These are phyloP conservation scores for Agaricus subrufescens DNA, from an alignment of 768 basidiomycete genomes.

Conservation along the genomic window DNA sequence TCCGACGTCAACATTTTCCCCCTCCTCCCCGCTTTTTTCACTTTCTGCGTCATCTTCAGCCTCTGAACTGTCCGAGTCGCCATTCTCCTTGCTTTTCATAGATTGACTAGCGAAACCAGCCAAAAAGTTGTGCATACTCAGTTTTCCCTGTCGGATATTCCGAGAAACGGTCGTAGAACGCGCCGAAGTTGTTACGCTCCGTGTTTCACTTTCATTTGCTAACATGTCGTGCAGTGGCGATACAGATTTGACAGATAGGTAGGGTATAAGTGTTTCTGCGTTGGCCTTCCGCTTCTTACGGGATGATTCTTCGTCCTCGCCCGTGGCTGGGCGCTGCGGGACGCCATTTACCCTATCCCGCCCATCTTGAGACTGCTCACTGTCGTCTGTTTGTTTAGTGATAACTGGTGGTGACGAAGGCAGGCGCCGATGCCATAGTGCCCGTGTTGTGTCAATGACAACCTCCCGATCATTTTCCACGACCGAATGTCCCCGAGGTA, in stretches of 20 bases:
- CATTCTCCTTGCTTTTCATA: background rate
- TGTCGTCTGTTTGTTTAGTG: background rate
- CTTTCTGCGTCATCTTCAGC: constrained; percentile 12
- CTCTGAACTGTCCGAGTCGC: background rate
- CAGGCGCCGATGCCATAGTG: constrained; percentile 22
- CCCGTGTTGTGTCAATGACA: constrained; percentile 19
- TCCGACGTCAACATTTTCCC: constrained; percentile 16
- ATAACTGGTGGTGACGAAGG: constrained; percentile 15
- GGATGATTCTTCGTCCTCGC: constrained; percentile 17
- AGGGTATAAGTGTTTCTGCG: background rate
- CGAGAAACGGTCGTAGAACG: background rate
- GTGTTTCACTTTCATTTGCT: background rate
- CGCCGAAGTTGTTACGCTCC: background rate
- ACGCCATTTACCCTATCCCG: too few species aligned
- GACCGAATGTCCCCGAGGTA: background rate
- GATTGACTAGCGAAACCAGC: constrained; percentile 4
- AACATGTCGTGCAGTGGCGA: background rate
- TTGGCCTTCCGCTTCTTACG: constrained; percentile 33
- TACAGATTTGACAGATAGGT: background rate
- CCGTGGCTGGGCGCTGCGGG: background rate
- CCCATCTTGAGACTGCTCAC: background rate
- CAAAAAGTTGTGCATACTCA: constrained; percentile 10
- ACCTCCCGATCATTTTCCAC: background rate
- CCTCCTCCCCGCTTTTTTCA: constrained; percentile 13
- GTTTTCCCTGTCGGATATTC: constrained; percentile 1